Percentiles rank a stretch among this genome's conserved stretches.
phyloP scores from a whole-genome alignment of 306 rosid species.

The Neltuma alba region DNA sequence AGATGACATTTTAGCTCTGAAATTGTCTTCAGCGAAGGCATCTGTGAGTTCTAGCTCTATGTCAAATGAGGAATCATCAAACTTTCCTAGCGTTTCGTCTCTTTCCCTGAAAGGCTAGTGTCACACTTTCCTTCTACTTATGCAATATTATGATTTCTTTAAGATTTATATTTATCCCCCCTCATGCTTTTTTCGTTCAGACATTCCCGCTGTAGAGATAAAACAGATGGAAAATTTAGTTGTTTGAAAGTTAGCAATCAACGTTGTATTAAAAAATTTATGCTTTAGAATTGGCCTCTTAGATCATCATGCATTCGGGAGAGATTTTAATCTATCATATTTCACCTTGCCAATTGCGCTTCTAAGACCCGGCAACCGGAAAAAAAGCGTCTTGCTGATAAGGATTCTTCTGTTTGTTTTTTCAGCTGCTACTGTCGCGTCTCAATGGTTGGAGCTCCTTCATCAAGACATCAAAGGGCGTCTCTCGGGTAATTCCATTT shows the following conservation, averaged over 20 bases:
- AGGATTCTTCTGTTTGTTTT: slow-evolving; percentile 27
- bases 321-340: background rate
- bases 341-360: slow-evolving; percentile 18
- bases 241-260: slow-evolving; percentile 16
- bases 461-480: slow-evolving; percentile 90
- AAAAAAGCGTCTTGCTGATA: slow-evolving; percentile 32
- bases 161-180: slow-evolving; percentile 22
- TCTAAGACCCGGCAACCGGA: background rate
- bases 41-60: slow-evolving; percentile 54
- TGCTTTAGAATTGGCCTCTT: slow-evolving; percentile 24
- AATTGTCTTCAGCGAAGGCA: slow-evolving; percentile 57
- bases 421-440: slow-evolving; percentile 97
- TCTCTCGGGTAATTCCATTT: slow-evolving; percentile 65
- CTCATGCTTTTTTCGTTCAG: slow-evolving; percentile 1
- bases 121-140: slow-evolving; percentile 9
- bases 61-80: slow-evolving; percentile 69
- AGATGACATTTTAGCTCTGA: slow-evolving; percentile 57
- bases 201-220: background rate
- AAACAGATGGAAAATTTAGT: background rate
- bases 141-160: background rate
- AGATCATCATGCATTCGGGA: background rate
- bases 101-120: slow-evolving; percentile 79
- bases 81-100: slow-evolving; percentile 50
- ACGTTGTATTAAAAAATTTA: background rate
- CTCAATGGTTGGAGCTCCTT: slow-evolving; percentile 93